Conservation (phyloP, 2,329 filamentous ascomycete species). For the Diaporthe destruens region DNA sequence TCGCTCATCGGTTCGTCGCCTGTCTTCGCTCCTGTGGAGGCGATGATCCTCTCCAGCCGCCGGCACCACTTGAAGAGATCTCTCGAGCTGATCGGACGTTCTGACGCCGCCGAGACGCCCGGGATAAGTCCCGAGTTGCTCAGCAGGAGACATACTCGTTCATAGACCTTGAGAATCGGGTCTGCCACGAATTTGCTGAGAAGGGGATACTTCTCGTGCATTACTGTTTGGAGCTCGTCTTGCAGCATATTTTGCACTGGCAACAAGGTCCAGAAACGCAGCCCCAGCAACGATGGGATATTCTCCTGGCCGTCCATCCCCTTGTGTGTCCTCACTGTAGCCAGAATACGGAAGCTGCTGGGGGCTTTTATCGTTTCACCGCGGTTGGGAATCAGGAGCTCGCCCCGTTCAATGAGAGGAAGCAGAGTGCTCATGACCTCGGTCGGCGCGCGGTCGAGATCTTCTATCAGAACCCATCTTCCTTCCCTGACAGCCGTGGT, state of each 20-base stretch:
- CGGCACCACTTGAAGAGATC: conserved; percentile 95
- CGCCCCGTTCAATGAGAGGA: conserved; percentile 91
- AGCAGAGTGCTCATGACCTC: conserved; percentile 95
- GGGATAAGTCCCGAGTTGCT: conserved; percentile 49
- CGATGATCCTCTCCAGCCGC: conserved; percentile 76
- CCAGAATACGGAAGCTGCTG: conserved; percentile 89
- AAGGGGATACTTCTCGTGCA: conserved; percentile 77
- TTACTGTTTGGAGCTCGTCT: conserved; percentile 80
- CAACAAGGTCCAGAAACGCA: conserved; percentile 88
- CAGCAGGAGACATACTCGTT: conserved; percentile 62
- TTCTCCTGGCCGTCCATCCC: conserved; percentile 77
- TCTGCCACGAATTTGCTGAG: conserved; percentile 73
- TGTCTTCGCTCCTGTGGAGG: conserved; percentile 71
- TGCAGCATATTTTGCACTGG: conserved; percentile 74
- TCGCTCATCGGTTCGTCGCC: conserved; percentile 80
- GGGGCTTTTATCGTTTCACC: conserved; percentile 88
- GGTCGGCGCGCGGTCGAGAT: conserved; percentile 92
- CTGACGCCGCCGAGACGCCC: conserved; percentile 44
- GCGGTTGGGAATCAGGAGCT: conserved; percentile 88
- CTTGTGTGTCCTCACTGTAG: conserved; percentile 84
- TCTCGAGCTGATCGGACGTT: conserved; percentile 65
- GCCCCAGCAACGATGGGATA: conserved; percentile 81
- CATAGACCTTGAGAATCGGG: conserved; percentile 69
- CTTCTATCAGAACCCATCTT: conserved; percentile 96
- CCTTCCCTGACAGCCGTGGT: conserved; percentile 95